A percentile compares a stretch with the other conserved stretches of the same genome.
These are phyloP conservation scores for Vitis hybrid DNA, from an alignment of 177 flowering plant species.

Conservation along the genomic window DNA sequence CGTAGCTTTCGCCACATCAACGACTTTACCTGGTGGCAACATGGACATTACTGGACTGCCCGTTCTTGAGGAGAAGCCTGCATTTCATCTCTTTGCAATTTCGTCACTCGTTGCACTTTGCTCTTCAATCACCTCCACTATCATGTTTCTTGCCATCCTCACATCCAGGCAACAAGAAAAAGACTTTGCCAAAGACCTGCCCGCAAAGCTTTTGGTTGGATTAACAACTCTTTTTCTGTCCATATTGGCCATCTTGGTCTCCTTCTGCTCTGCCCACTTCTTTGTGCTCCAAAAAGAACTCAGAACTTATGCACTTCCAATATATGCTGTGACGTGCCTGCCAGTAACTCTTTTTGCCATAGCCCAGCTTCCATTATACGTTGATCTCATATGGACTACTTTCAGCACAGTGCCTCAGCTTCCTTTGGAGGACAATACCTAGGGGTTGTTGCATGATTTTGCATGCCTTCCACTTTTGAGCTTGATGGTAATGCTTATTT, in stretches of 20 bases:
- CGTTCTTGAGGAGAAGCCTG: background rate
- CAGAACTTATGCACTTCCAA: background rate
- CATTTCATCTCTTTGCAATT: background rate
- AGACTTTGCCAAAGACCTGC: background rate
- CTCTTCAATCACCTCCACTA: background rate
- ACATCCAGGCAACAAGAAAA: background rate
- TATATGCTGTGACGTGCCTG: too few relatives aligned
- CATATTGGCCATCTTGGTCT: background rate
- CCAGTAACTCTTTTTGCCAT: too few relatives aligned
- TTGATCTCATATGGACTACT: too few relatives aligned
- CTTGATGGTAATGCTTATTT: too few relatives aligned
- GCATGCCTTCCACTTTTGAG: too few relatives aligned
- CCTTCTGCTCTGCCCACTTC: background rate
- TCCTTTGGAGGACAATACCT: too few relatives aligned
- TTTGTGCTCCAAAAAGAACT: background rate
- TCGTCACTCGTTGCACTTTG: too few relatives aligned
- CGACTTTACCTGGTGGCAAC: background rate
- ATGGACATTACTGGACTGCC: background rate
- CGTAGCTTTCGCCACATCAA: background rate
- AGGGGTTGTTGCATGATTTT: too few relatives aligned
- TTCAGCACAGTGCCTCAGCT: too few relatives aligned
- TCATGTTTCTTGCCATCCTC: background rate
- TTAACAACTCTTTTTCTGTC: background rate
- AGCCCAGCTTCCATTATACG: background rate
- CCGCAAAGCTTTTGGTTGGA: background rate